phyloP scores from a whole-genome alignment of 225 moss, liverwort and hornwort genomes.

The Pseudisothecium myosuroides region DNA sequence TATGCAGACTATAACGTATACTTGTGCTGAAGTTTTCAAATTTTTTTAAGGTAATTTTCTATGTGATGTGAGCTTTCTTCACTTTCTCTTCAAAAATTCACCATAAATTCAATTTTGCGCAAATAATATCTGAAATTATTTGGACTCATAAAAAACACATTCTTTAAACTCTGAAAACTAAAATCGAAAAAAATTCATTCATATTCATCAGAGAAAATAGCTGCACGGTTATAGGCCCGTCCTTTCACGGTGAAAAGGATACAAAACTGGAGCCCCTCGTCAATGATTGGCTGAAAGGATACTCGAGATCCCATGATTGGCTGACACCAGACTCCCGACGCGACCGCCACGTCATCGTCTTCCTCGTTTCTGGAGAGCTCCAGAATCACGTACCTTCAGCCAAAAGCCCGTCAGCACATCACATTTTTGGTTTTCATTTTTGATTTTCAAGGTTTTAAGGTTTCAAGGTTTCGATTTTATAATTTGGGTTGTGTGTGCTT shows the following conservation, averaged over 20 bases:
- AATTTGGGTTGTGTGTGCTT: background rate
- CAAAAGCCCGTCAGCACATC: too few relatives aligned
- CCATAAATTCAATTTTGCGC: background rate
- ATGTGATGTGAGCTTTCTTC: background rate
- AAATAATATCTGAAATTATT: background rate
- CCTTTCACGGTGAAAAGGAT: background rate
- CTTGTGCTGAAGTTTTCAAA: background rate
- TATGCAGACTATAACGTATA: background rate
- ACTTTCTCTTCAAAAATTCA: background rate
- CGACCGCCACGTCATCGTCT: background rate
- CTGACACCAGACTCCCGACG: background rate
- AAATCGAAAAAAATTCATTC: background rate
- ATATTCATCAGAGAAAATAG: background rate
- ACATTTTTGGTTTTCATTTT: background rate
- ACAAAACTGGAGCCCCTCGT: background rate
- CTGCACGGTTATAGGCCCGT: background rate
- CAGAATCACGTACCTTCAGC: background rate
- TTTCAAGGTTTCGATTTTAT: background rate
- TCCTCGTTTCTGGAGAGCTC: background rate
- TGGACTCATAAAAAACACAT: background rate
- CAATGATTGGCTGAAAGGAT: background rate
- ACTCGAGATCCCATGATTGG: background rate
- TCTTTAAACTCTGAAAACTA: background rate
- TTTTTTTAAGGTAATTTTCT: background rate
- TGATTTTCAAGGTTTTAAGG: background rate